Evolutionary conservation across 2,329 filamentous ascomycete genomes (phyloP).

Genomic region (Epichloe typhina): DNA sequence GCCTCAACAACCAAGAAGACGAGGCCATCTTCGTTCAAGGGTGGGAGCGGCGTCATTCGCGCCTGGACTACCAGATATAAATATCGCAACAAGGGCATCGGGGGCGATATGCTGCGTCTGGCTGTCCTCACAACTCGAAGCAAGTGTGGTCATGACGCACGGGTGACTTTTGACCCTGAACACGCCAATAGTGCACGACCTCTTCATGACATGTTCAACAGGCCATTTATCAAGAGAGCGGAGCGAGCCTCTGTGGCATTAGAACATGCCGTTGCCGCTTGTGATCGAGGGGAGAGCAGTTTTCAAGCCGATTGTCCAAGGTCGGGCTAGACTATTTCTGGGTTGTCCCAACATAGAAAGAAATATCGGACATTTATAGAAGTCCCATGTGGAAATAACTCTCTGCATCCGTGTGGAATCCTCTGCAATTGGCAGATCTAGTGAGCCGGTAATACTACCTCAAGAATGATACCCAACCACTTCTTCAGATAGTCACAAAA

Average conservation of each 20-base stretch:
- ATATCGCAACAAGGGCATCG: slow-evolving; percentile 60
- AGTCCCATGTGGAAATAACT: too few relatives aligned
- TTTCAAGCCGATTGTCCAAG: neutral
- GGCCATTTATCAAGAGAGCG: slow-evolving; percentile 42
- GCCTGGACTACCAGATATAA: slow-evolving; percentile 66
- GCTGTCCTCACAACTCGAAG: slow-evolving; percentile 52
- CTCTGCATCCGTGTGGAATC: too few relatives aligned
- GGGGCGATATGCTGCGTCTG: slow-evolving; percentile 57
- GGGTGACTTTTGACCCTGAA: slow-evolving; percentile 56
- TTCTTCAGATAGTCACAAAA: too few relatives aligned
- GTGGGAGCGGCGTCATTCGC: slow-evolving; percentile 52
- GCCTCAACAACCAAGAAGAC: slow-evolving; percentile 1
- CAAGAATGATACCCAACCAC: too few relatives aligned
- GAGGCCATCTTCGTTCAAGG: slow-evolving; percentile 17
- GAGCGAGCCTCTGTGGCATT: slow-evolving; percentile 36
- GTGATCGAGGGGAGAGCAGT: slow-evolving; percentile 5
- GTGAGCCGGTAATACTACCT: too few relatives aligned
- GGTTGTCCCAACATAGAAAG: too few relatives aligned
- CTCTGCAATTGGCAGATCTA: too few relatives aligned
- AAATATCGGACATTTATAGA: too few relatives aligned
- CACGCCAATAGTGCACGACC: slow-evolving; percentile 59
- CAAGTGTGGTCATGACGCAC: slow-evolving; percentile 45
- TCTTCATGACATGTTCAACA: slow-evolving; percentile 46
- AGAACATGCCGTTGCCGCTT: slow-evolving; percentile 14
- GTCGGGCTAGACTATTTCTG: too few relatives aligned